Evolutionary conservation across 345 rosid genomes (phyloP), one percentile per base, ranked within the genome.

Genomic region (Schrenkiella parvula): DNA sequence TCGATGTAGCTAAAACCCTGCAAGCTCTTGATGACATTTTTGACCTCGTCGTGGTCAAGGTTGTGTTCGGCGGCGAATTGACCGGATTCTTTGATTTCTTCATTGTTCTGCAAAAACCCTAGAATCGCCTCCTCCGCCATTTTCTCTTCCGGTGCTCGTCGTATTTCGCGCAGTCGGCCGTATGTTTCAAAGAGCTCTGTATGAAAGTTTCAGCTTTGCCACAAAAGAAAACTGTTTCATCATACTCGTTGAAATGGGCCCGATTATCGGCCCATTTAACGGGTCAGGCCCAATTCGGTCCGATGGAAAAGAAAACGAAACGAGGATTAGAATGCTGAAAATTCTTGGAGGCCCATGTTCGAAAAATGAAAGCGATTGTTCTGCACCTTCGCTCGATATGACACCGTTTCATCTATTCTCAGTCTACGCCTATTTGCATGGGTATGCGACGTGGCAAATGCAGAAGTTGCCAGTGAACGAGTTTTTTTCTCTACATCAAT

Each of bases 71-170:
- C 65, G 0, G 96, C 84, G 82, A 91, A 91, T 19, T 69, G 56
- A 29, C 91, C 97, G 6, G 97, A 91, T 72, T 89, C 89, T 0
- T 79, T 15, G 72, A 93, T 89, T 74, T 76, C 83, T 3, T 84
- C 88, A 61, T 77, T 81, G 21, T 48, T 70, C 34, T 74, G 68
- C 44, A 93, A 77, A 55, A 79, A 89, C 37, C 88, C 78, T 50
- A 91, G 77, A 32, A 93, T 83, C 18, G 88, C 87, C 59, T 85
- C 92, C 81, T 91, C 97, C 80, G 90, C 95, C 90, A 81, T 85
- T 5, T 17, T 52, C 55, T 47, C 29, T 46, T 42, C 21, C 41
- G 34, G 28, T 12, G 1, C 4, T 53, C 55, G 44, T 26, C 55
- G 44, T 26, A 21, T 5, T 22, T 56, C 29, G 56, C 59, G 11